Evolutionary conservation across 192 early-diverging fungal genomes (phyloP), one percentile per base, ranked within the genome.

Genomic region (Spinellus fusiger): DNA sequence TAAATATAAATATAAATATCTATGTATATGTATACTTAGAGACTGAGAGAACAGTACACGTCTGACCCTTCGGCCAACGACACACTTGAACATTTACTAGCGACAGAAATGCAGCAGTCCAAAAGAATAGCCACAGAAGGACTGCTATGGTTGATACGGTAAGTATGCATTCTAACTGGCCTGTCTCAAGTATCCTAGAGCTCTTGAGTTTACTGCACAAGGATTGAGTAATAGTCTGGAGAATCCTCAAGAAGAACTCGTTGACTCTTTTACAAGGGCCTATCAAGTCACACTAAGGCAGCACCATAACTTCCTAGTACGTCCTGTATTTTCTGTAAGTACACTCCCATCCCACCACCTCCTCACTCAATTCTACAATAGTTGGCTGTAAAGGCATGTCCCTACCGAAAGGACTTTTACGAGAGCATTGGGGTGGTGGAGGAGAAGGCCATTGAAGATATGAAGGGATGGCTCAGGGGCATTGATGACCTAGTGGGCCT

Each of bases 121-220:
- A 88, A 91, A 69, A 81, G 85, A 68, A 81, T 77, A 3, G 94
- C 92, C 34, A 89, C 91, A n/a, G 90, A 93, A 70, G 91, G 89
- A 2, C 80, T 97, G 29, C 76, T 96, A 56, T 96, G 94, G 94
- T 79, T 96, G 34, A 94, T 88, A 67, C 79, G 93, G 84, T 82
- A 78, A 56, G 70, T 34, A n/a, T 0, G 34, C 0, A 5, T 23
- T 44, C 35, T n/a, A 16, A 23, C 20, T 31, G 27, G 15, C 26
- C 3, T 20, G 8, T 62, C 67, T 44, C 16, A 49, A 29, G 12
- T 6, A 1, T 13, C 10, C 13, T 59, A 86, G 83, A 35, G 88
- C 86, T 16, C 79, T 90, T 32, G 88, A 90, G 57, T 85, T 90
- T 62, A 88, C 86, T 16, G 79, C 85, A 37, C 65, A 77, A 68